A percentile compares a stretch with the other conserved stretches of the same genome.
Evolutionary conservation across 495 filamentous ascomycete genomes (phyloP).

Genomic region (Annulohypoxylon bovei): DNA sequence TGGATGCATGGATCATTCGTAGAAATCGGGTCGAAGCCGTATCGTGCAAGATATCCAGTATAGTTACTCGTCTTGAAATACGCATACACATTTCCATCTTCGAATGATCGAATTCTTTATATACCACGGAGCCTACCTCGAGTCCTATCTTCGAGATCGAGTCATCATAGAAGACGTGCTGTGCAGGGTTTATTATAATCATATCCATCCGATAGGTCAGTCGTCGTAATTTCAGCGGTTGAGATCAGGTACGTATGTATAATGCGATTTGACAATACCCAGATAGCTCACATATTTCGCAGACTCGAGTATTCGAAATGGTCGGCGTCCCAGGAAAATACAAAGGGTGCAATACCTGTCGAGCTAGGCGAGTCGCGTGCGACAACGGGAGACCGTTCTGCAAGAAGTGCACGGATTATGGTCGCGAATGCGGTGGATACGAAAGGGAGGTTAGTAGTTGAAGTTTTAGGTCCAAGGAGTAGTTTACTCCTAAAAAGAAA

Average conservation of each 20-base stretch:
- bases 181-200: conserved; percentile 11
- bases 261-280: conserved; percentile 2
- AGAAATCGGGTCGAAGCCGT: conserved; percentile 18
- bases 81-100: conserved; percentile 13
- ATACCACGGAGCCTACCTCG: conserved; percentile 17
- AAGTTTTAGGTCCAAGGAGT: conserved; percentile 13
- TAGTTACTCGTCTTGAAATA: conserved; percentile 19
- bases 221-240: conserved; percentile 4
- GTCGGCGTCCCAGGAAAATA: conserved; percentile 60
- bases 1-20: conserved; percentile 8
- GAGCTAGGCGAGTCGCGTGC: conserved; percentile 58
- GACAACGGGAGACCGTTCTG: conserved; percentile 71
- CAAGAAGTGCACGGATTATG: conserved; percentile 70
- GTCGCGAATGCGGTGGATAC: conserved; percentile 70
- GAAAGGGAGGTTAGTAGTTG: conserved; percentile 56
- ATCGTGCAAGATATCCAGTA: conserved; percentile 15
- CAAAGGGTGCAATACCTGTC: conserved; percentile 60
- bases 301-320: conserved; percentile 44
- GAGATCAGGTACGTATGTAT: conserved; percentile 3
- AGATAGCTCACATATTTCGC: conserved; percentile 19
- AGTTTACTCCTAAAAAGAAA: conserved; percentile 7
- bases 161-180: conserved; percentile 6
- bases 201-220: conserved; percentile 31
- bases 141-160: conserved; percentile 5
- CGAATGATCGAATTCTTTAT: conserved; percentile 34